Conservation (phyloP, 208 protist species). For the Naegleria lovaniensis region DNA sequence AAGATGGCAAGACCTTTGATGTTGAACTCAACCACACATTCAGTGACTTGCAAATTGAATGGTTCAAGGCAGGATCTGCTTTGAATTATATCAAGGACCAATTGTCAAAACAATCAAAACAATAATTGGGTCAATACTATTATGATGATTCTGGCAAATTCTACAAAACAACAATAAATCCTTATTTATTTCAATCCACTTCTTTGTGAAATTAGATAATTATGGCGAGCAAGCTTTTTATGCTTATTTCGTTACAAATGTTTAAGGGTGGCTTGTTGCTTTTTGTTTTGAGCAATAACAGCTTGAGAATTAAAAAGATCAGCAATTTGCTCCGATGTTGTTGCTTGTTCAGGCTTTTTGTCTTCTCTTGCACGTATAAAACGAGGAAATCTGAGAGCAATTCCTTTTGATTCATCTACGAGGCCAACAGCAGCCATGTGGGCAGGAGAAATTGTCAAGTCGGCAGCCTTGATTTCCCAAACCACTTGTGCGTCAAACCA, state of each 20-base stretch:
- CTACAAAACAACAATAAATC: no score
- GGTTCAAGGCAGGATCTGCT: conserved; percentile 72
- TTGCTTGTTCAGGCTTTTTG: conserved; percentile 87
- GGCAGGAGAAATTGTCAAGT: conserved; percentile 67
- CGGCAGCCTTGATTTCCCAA: conserved; percentile 98
- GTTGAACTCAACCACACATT: conserved; percentile 67
- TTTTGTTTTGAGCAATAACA: background rate
- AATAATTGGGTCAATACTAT: no score
- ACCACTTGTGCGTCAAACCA: conserved; percentile 91
- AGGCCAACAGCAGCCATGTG: background rate
- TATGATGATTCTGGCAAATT: no score
- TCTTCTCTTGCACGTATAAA: conserved; percentile 94
- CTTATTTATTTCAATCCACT: no score
- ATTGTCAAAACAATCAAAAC: background rate
- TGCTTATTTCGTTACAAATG: no score
- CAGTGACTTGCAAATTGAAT: conserved; percentile 69
- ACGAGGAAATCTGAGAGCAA: conserved; percentile 96
- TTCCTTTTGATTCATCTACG: conserved; percentile 65
- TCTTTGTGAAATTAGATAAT: no score
- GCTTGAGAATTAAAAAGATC: background rate
- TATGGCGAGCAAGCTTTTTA: no score
- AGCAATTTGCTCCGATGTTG: conserved; percentile 73
- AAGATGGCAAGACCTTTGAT: conserved; percentile 42
- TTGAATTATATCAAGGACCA: conserved; percentile 46
- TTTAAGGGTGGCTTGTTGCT: background rate